These are phyloP conservation scores for Colletotrichum sp. DNA, from an alignment of 2,329 filamentous ascomycete species.

Conservation along the genomic window DNA sequence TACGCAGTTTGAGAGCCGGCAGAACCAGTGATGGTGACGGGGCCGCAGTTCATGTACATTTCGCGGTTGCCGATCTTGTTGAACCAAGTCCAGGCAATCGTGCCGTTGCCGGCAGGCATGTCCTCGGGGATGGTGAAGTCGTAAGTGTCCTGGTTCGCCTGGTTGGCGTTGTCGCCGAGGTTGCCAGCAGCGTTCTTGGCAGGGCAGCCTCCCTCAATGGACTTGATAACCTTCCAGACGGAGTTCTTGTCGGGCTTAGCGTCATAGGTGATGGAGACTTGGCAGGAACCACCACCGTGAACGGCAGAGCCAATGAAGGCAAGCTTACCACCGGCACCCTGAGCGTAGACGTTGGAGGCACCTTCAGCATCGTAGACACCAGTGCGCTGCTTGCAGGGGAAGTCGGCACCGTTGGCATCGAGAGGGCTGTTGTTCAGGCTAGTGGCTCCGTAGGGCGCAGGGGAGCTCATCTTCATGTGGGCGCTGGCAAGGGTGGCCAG, in stretches of 20 bases:
- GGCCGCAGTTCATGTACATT: slow-evolving; percentile 97
- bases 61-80: slow-evolving; percentile 93
- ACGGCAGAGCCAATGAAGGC: slow-evolving; percentile 74
- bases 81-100: slow-evolving; percentile 93
- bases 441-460: slow-evolving; percentile 62
- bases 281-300: slow-evolving; percentile 93
- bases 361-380: slow-evolving; percentile 51
- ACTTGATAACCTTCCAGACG: slow-evolving; percentile 89
- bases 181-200: slow-evolving; percentile 63
- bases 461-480: slow-evolving; percentile 77
- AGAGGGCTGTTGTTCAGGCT: slow-evolving; percentile 68
- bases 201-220: slow-evolving; percentile 86
- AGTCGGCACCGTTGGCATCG: slow-evolving; percentile 64
- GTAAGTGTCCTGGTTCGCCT: slow-evolving; percentile 60
- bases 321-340: slow-evolving; percentile 67
- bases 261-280: slow-evolving; percentile 86
- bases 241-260: slow-evolving; percentile 67
- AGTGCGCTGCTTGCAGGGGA: slow-evolving; percentile 78
- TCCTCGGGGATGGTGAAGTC: slow-evolving; percentile 74
- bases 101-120: slow-evolving; percentile 77
- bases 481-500: slow-evolving; percentile 67
- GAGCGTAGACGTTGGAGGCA: slow-evolving; percentile 62
- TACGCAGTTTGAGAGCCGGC: slow-evolving; percentile 58
- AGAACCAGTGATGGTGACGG: slow-evolving; percentile 66
- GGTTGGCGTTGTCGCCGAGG: slow-evolving; percentile 50